These are phyloP conservation scores for Peterozyma xylosa DNA, from an alignment of 805 yeast genomes.

Conservation along the genomic window DNA sequence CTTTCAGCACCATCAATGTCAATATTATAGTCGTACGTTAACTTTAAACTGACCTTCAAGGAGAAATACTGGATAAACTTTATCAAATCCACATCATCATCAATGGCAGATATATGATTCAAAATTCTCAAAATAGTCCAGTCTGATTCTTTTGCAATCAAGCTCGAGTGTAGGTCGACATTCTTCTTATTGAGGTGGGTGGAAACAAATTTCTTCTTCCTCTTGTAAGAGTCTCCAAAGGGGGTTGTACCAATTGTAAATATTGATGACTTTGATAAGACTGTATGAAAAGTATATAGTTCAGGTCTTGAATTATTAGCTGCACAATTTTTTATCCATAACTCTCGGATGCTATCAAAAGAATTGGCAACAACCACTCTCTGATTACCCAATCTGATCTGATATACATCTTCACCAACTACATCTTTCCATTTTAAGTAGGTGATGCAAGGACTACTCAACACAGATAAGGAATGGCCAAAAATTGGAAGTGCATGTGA, in stretches of 20 bases:
- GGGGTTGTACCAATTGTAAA: conserved; percentile 66
- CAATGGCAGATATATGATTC: background rate
- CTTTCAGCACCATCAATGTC: conserved; percentile 30
- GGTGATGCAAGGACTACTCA: conserved; percentile 39
- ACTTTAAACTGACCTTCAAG: conserved; percentile 37
- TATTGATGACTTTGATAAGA: conserved; percentile 47
- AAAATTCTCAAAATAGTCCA: conserved; percentile 2
- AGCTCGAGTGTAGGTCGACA: conserved; percentile 21
- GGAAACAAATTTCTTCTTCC: conserved; percentile 41
- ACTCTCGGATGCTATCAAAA: conserved; percentile 39
- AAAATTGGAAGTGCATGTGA: conserved; percentile 39
- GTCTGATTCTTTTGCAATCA: conserved; percentile 33
- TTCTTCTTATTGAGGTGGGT: conserved; percentile 31
- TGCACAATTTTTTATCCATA: conserved; percentile 45
- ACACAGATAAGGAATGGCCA: conserved; percentile 40
- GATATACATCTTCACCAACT: conserved; percentile 44
- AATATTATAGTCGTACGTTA: conserved; percentile 46
- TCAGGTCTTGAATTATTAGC: conserved; percentile 63
- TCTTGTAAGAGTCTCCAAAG: conserved; percentile 35
- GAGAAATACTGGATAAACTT: conserved; percentile 40
- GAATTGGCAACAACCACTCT: conserved; percentile 63
- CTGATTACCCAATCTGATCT: conserved; percentile 51
- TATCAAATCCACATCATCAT: conserved; percentile 30
- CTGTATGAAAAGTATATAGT: conserved; percentile 58
- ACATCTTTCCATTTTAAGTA: conserved; percentile 36